phyloP scores from a whole-genome alignment of 495 filamentous ascomycete species.

The Penicillium malachiteum region DNA sequence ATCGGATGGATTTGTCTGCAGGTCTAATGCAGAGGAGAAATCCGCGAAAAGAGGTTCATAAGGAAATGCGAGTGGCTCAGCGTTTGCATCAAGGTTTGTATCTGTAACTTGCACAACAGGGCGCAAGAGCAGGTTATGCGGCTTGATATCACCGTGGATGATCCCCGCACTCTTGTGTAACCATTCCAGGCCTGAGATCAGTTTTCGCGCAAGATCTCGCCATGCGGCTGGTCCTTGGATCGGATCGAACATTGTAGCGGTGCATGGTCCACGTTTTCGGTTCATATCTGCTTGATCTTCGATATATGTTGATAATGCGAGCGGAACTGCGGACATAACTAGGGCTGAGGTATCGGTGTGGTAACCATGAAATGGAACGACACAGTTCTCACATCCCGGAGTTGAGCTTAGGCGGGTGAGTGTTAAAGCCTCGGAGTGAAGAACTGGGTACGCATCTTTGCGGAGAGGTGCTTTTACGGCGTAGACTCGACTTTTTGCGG shows the following conservation, averaged over 20 bases:
- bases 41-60: conserved; percentile 54
- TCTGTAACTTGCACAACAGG: conserved; percentile 9
- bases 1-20: not conserved
- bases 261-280: conserved; percentile 31
- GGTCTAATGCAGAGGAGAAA: conserved; percentile 57
- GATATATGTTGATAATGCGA: conserved; percentile 51
- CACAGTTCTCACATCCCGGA: conserved; percentile 32
- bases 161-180: conserved; percentile 44
- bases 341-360: conserved; percentile 48
- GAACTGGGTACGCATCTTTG: conserved; percentile 47
- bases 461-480: conserved; percentile 57
- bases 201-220: conserved; percentile 44
- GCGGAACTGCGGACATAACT: conserved; percentile 53
- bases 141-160: conserved; percentile 48
- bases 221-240: conserved; percentile 43
- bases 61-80: conserved; percentile 21
- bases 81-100: not conserved
- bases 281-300: conserved; percentile 34
- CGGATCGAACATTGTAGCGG: conserved; percentile 52
- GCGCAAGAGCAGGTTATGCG: conserved; percentile 43
- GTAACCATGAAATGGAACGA: conserved; percentile 58
- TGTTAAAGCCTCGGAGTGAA: conserved; percentile 51
- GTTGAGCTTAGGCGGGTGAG: conserved; percentile 48
- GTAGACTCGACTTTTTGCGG: conserved; percentile 31
- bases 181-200: conserved; percentile 53